Percentiles rank a stretch among this genome's conserved stretches.
These are phyloP conservation scores for Jasminum sambac DNA, from an alignment of 257 asterid species.

Conservation along the genomic window DNA sequence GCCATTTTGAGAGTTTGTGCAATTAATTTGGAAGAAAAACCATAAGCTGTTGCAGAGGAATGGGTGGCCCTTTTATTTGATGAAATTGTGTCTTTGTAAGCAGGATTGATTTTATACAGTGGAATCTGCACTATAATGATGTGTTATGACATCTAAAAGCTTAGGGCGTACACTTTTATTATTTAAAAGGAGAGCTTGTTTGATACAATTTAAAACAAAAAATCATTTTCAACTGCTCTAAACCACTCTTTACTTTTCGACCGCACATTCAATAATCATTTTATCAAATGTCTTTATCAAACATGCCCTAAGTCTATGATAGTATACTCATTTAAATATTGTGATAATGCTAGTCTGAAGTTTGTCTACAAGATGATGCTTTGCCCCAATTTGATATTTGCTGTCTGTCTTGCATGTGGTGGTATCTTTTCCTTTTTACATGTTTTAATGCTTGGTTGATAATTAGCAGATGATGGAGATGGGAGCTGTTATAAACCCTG, in stretches of 20 bases:
- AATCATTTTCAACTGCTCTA: too few species aligned
- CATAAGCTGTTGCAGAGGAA: not conserved
- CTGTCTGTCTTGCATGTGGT: constrained; percentile 6
- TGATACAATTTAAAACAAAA: too few species aligned
- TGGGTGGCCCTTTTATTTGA: too few species aligned
- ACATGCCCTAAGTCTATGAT: too few species aligned
- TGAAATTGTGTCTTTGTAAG: too few species aligned
- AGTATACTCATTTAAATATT: not conserved
- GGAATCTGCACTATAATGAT: not conserved
- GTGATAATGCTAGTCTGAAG: not conserved
- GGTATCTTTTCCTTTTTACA: not conserved
- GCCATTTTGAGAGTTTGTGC: not conserved
- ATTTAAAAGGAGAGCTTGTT: not conserved
- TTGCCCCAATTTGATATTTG: constrained; percentile 9
- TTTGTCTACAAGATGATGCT: not conserved
- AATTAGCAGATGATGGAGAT: constrained; percentile 59
- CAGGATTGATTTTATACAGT: too few species aligned
- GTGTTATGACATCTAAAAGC: not conserved
- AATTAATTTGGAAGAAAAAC: not conserved
- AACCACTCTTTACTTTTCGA: too few species aligned
- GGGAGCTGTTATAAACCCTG: constrained; percentile 35
- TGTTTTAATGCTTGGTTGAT: constrained; percentile 11
- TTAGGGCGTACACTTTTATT: not conserved
- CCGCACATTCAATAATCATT: too few species aligned
- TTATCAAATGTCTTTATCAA: too few species aligned